Evolutionary conservation across 75 land plant genomes (phyloP), one percentile per base, ranked within the genome.

Genomic region (Pinus taeda): DNA sequence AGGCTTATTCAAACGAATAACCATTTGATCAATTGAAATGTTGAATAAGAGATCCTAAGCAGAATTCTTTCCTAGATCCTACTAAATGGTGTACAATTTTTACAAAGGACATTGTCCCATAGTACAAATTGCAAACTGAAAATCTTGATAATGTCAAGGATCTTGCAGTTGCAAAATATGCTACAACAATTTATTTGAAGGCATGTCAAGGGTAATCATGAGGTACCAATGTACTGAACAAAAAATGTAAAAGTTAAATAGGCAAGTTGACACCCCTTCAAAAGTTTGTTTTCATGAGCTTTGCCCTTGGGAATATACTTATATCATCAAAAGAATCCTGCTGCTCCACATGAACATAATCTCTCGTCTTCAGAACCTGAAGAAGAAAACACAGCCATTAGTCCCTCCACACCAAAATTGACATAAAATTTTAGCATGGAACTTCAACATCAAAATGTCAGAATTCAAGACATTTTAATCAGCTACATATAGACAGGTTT

Each of bases 291-390:
- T 96, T 94, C 88, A 90, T 79, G 30, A 96, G 90, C 89, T 86
- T 92, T 33, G 78, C 39, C 69, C 85, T 81, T 7, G 97, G 91
- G 57, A 76, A 80, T 37, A 96, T 76, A 53, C 60, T 78, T 20
- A 96, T 83, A 74, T 87, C 81, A 14, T 84, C 85, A 62, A 80
- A 89, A 56, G 99, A 85, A 24, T 61, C 75, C 7, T 53, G 69
- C 83, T 96, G 99, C 24, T 92, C 92, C 22, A 94, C 99, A 69
- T 96, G 84, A 69, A 96, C 78, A 71, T 94, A 96, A 72, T 94
- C 99, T 65, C 81, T 92, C 14, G 99, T 96, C 77, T 93, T 94
- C 73, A 96, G 83, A 60, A 96, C 97, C 99, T 96, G 94, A 70
- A 78, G 49, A 49, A 4, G n/a, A 42, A 78, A 39, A 39, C 45